Evolutionary conservation across 2,329 filamentous ascomycete genomes (phyloP).

Genomic region (Pseudogymnoascus sp.): DNA sequence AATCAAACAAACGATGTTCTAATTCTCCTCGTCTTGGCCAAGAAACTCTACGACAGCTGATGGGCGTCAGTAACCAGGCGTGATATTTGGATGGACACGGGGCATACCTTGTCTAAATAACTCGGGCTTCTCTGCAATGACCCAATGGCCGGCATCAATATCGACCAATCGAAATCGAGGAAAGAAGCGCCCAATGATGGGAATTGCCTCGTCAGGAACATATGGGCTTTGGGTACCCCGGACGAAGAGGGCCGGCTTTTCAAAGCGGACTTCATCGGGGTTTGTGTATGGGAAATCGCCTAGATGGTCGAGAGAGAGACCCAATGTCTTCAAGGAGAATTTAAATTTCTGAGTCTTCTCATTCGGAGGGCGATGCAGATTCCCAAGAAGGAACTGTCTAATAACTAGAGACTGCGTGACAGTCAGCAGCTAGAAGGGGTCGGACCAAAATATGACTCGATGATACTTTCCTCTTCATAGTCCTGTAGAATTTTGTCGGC

Average conservation of each 20-base stretch:
- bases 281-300: slow-evolving; percentile 83
- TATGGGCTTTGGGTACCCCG: slow-evolving; percentile 70
- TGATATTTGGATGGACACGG: not conserved
- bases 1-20: not conserved
- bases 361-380: slow-evolving; percentile 52
- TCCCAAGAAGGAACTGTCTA: slow-evolving; percentile 85
- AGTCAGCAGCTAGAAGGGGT: slow-evolving; percentile 2
- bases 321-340: slow-evolving; percentile 66
- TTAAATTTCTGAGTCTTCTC: slow-evolving; percentile 60
- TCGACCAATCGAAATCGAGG: slow-evolving; percentile 65
- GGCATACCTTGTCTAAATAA: slow-evolving; percentile 62
- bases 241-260: slow-evolving; percentile 73
- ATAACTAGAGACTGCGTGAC: slow-evolving; percentile 55
- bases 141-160: slow-evolving; percentile 75
- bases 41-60: slow-evolving; percentile 58
- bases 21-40: slow-evolving; percentile 37
- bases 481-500: slow-evolving; percentile 70
- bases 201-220: slow-evolving; percentile 69
- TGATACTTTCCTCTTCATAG: slow-evolving; percentile 54
- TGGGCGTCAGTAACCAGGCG: not conserved
- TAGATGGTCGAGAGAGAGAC: slow-evolving; percentile 58
- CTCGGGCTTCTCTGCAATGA: slow-evolving; percentile 80
- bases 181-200: slow-evolving; percentile 75
- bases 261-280: slow-evolving; percentile 57
- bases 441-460: not conserved